Conservation (phyloP, 2,329 filamentous ascomycete species). For the Dissoconium aciculare region DNA sequence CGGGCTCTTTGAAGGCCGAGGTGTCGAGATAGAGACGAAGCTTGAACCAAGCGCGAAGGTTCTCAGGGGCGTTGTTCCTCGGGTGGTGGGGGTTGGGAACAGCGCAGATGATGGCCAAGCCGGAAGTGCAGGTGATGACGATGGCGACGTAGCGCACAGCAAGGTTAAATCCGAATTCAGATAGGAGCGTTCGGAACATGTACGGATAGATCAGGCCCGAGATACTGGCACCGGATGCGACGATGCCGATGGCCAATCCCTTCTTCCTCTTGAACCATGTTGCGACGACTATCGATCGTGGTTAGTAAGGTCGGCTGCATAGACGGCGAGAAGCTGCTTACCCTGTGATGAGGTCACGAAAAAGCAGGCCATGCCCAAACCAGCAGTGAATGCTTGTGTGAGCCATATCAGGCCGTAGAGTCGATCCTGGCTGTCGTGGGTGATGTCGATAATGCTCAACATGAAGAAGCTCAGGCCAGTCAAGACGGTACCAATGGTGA, state of each 20-base stretch:
- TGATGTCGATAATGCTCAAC: conserved; percentile 26
- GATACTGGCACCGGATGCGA: conserved; percentile 36
- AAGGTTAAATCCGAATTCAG: conserved; percentile 30
- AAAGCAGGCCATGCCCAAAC: conserved; percentile 38
- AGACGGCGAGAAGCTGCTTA: conserved; percentile 17
- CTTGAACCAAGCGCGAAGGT: conserved; percentile 19
- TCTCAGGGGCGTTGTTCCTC: conserved; percentile 13
- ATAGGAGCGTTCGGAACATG: conserved; percentile 32
- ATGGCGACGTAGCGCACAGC: conserved; percentile 30
- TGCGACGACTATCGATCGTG: conserved; percentile 28
- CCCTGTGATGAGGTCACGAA: conserved; percentile 37
- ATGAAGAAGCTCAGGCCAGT: conserved; percentile 32
- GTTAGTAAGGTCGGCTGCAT: conserved; percentile 1
- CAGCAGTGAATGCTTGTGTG: conserved; percentile 33
- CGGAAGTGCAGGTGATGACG: conserved; percentile 27
- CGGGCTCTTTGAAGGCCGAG: conserved; percentile 29
- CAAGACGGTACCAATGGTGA: conserved; percentile 29
- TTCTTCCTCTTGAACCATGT: conserved; percentile 36
- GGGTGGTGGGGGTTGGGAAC: conserved; percentile 30
- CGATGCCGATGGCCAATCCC: conserved; percentile 35
- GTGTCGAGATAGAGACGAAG: conserved; percentile 28
- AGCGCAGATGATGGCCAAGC: conserved; percentile 30
- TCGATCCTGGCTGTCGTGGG: conserved; percentile 22
- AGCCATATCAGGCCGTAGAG: conserved; percentile 30
- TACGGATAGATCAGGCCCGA: conserved; percentile 30